Evolutionary conservation across 345 rosid species (phyloP).

Genomic region (Dipteronia dyeriana): DNA sequence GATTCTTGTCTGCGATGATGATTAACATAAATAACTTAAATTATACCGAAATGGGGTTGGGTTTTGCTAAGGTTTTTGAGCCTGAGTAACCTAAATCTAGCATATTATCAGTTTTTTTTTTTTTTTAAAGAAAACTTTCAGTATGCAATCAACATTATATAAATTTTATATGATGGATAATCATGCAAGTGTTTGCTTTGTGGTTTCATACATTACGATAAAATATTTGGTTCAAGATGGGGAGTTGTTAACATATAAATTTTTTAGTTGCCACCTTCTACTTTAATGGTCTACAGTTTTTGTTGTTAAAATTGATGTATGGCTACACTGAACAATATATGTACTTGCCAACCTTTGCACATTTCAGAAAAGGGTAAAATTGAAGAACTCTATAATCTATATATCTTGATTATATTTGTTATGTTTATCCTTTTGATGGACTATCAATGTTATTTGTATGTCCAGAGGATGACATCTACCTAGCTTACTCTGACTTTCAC

Average conservation of each 20-base stretch:
- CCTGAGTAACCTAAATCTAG: too few species aligned
- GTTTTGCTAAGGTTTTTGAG: too few species aligned
- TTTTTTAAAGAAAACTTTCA: too few species aligned
- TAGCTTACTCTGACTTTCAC: constrained; percentile 91
- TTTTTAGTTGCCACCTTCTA: not conserved
- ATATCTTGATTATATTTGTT: not conserved
- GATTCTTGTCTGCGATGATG: too few species aligned
- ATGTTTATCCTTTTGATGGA: constrained; percentile 13
- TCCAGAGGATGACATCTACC: constrained; percentile 84
- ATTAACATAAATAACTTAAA: too few species aligned
- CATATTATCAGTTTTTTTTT: too few species aligned
- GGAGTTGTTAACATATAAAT: not conserved
- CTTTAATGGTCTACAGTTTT: not conserved
- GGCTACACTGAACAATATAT: not conserved
- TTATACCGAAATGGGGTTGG: too few species aligned
- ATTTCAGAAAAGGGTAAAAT: not conserved
- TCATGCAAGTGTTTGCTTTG: not conserved
- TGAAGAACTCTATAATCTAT: constrained; percentile 9
- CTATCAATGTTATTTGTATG: constrained; percentile 16
- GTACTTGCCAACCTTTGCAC: not conserved
- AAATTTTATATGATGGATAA: not conserved
- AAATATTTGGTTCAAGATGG: not conserved
- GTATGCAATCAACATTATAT: too few species aligned
- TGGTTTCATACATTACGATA: not conserved
- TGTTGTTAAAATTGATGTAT: not conserved